phyloP scores from a whole-genome alignment of 1,284 basidiomycete genomes.

The Laetiporus sulphureus region DNA sequence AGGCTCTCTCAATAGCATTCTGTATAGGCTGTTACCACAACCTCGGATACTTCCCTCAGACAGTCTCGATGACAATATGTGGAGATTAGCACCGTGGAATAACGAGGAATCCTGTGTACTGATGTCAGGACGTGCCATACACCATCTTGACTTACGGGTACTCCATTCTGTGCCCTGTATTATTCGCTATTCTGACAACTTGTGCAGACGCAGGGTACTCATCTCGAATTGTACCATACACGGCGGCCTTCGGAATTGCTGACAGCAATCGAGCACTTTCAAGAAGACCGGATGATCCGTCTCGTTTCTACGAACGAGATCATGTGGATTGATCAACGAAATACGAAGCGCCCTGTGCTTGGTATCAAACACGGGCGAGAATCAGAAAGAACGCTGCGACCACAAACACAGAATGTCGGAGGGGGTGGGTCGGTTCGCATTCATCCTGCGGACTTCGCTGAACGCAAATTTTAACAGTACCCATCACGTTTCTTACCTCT shows the following conservation, averaged over 20 bases:
- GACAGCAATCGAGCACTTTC: constrained; percentile 43
- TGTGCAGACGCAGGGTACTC: constrained; percentile 20
- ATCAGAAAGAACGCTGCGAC: constrained; percentile 48
- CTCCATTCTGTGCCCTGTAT: not conserved
- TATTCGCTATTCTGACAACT: constrained; percentile 9
- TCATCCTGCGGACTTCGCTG: not conserved
- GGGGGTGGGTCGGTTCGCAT: constrained; percentile 27
- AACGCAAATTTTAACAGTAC: constrained; percentile 20
- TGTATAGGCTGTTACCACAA: not conserved
- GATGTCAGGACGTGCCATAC: constrained; percentile 27
- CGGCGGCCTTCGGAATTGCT: constrained; percentile 31
- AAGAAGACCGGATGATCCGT: constrained; percentile 37
- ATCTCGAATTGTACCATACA: constrained; percentile 30
- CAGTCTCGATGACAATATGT: constrained; percentile 23
- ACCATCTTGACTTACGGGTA: constrained; percentile 45
- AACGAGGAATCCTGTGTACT: constrained; percentile 19
- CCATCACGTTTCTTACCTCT: constrained; percentile 50
- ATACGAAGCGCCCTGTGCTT: constrained; percentile 46
- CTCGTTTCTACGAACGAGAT: constrained; percentile 54
- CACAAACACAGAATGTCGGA: constrained; percentile 31
- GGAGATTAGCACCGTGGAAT: constrained; percentile 24
- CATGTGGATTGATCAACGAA: constrained; percentile 62
- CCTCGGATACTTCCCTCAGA: too few relatives aligned
- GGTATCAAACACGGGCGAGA: constrained; percentile 55
- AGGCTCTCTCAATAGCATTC: constrained; percentile 11